These are phyloP conservation scores for Rasamsonia emersonii DNA, from an alignment of 2,329 filamentous ascomycete species.

Conservation along the genomic window DNA sequence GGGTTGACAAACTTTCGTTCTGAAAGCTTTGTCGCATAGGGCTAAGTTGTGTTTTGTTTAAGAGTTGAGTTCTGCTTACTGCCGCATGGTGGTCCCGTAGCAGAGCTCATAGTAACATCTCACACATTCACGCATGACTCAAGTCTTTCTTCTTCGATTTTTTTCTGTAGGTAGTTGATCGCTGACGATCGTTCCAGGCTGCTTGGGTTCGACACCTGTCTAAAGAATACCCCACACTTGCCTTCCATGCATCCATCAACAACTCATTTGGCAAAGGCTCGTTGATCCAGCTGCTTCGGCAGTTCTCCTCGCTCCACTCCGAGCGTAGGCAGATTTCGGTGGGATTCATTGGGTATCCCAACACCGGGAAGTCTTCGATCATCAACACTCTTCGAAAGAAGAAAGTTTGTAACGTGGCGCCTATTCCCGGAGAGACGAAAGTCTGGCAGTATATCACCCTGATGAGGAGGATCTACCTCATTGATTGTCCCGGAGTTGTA, in stretches of 20 bases:
- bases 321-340: constrained; percentile 92
- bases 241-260: constrained; percentile 89
- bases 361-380: constrained; percentile 91
- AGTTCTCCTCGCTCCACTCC: constrained; percentile 83
- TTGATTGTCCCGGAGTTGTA: constrained; percentile 94
- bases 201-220: constrained; percentile 84
- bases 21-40: constrained; percentile 71
- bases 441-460: constrained; percentile 97
- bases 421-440: constrained; percentile 93
- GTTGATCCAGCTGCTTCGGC: constrained; percentile 79
- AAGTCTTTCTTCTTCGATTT: constrained; percentile 30
- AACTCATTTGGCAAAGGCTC: constrained; percentile 97
- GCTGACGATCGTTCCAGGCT: constrained; percentile 52
- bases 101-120: constrained; percentile 98
- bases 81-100: constrained; percentile 55
- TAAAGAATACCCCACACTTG: constrained; percentile 85
- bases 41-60: constrained; percentile 70
- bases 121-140: constrained; percentile 74
- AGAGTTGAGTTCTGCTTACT: constrained; percentile 90
- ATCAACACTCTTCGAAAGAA: constrained; percentile 95
- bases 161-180: constrained; percentile 16
- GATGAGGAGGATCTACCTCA: constrained; percentile 90
- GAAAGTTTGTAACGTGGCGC: constrained; percentile 86
- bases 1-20: constrained; percentile 75
- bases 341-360: constrained; percentile 81